A percentile compares a stretch with the other conserved stretches of the same genome.
These are phyloP conservation scores for Senna siamea DNA, from an alignment of 306 rosid genomes.

Conservation along the genomic window DNA sequence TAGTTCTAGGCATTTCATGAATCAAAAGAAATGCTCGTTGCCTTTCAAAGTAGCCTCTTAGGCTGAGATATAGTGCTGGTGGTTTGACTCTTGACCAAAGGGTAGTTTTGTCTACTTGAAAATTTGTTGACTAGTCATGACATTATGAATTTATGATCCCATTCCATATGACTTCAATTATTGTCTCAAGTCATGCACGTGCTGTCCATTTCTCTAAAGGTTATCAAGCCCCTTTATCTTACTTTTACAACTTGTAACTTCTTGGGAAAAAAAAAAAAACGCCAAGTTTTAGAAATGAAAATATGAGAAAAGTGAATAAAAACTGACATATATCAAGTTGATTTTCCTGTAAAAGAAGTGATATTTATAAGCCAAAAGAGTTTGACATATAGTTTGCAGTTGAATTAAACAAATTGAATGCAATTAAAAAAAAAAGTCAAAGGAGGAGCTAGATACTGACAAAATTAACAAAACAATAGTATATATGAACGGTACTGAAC, in stretches of 20 bases:
- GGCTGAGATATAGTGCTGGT: too few relatives aligned
- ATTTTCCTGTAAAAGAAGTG: too few relatives aligned
- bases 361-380: not conserved
- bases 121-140: slow-evolving; percentile 39
- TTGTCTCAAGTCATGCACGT: slow-evolving; percentile 27
- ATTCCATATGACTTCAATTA: slow-evolving; percentile 14
- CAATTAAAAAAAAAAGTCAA: not conserved
- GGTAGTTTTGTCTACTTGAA: not conserved
- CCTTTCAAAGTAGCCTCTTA: too few relatives aligned
- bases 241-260: not conserved
- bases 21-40: too few relatives aligned
- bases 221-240: not conserved
- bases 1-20: too few relatives aligned
- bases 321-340: too few relatives aligned
- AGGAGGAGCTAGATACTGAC: not conserved
- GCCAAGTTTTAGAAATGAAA: too few relatives aligned
- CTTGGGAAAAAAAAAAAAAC: too few relatives aligned
- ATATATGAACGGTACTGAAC: not conserved
- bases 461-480: not conserved
- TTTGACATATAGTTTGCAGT: not conserved
- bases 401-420: not conserved
- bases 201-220: slow-evolving; percentile 11
- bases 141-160: not conserved
- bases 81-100: slow-evolving; percentile 40
- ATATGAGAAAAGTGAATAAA: too few relatives aligned